Evolutionary conservation across 2,329 filamentous ascomycete species (phyloP).

Genomic region (Sarocladium kiliense): DNA sequence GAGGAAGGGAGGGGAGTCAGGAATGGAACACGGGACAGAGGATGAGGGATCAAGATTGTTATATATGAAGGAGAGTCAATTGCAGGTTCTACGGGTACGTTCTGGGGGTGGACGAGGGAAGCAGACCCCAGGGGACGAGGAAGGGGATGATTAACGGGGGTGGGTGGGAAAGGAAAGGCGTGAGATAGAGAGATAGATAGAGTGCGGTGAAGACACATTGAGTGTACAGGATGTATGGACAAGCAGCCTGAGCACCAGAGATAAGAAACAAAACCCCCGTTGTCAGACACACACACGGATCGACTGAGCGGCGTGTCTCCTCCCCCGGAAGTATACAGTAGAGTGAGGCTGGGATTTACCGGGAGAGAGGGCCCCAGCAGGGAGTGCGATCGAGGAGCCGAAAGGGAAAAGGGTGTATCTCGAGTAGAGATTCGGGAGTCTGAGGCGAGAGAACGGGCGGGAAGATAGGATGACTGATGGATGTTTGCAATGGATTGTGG

Average conservation of each 20-base stretch:
- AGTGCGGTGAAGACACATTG: not conserved
- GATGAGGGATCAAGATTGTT: not conserved
- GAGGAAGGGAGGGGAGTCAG: not conserved
- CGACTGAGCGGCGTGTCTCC: not conserved
- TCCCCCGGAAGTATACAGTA: not conserved
- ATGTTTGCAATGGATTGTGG: conserved; percentile 8
- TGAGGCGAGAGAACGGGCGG: too few relatives aligned
- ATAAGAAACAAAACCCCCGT: not conserved
- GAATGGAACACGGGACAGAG: not conserved
- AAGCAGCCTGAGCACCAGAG: too few relatives aligned
- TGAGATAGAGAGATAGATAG: not conserved
- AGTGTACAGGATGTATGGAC: not conserved
- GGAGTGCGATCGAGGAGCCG: not conserved
- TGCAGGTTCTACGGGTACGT: not conserved
- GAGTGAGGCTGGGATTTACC: not conserved
- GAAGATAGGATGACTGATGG: conserved; percentile 6
- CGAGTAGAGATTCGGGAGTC: not conserved
- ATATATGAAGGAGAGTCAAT: conserved; percentile 5
- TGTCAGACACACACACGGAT: not conserved
- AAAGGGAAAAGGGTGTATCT: not conserved
- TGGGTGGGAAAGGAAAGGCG: not conserved
- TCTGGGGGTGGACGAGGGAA: not conserved
- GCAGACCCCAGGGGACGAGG: not conserved
- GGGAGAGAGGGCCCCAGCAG: not conserved
- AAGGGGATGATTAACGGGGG: not conserved